Conservation (phyloP, 2,329 filamentous ascomycete species). For the Phoma sp. region DNA sequence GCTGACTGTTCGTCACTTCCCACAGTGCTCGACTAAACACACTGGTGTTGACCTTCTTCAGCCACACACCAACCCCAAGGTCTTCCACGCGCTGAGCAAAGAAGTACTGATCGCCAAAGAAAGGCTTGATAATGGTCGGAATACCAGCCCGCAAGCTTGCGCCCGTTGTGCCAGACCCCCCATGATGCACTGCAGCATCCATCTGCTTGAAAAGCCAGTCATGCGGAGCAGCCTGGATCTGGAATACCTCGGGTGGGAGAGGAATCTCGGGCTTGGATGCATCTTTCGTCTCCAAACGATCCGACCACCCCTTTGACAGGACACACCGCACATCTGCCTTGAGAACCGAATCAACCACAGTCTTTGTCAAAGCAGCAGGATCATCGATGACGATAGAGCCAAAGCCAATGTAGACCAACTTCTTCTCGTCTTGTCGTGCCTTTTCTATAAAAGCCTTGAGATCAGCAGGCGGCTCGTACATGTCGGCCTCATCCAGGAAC, state of each 20-base stretch:
- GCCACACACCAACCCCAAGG: slow-evolving; percentile 86
- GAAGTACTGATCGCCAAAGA: slow-evolving; percentile 98
- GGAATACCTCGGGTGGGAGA: slow-evolving; percentile 80
- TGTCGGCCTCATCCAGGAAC: slow-evolving; percentile 81
- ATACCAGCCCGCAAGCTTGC: slow-evolving; percentile 89
- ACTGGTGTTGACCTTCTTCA: slow-evolving; percentile 89
- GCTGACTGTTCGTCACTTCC: slow-evolving; percentile 87
- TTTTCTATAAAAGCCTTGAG: slow-evolving; percentile 82
- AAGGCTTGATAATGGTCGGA: slow-evolving; percentile 93
- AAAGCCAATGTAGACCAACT: slow-evolving; percentile 95
- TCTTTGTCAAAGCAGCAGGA: slow-evolving; percentile 84
- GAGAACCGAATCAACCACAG: slow-evolving; percentile 89
- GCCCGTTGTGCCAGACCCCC: slow-evolving; percentile 92
- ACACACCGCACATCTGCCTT: slow-evolving; percentile 95
- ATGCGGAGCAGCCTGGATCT: slow-evolving; percentile 90
- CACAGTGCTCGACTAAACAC: slow-evolving; percentile 86
- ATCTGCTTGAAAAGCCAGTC: slow-evolving; percentile 97
- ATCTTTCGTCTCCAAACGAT: slow-evolving; percentile 70
- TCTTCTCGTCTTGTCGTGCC: slow-evolving; percentile 82
- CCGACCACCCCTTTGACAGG: slow-evolving; percentile 96
- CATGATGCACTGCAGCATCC: slow-evolving; percentile 93
- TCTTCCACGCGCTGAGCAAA: slow-evolving; percentile 91
- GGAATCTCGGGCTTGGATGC: slow-evolving; percentile 69
- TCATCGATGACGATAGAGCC: slow-evolving; percentile 95
- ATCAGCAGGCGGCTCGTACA: slow-evolving; percentile 77